A percentile compares a stretch with the other conserved stretches of the same genome.
Conservation (phyloP, 345 rosid species). For the Gossypium arboreum region DNA sequence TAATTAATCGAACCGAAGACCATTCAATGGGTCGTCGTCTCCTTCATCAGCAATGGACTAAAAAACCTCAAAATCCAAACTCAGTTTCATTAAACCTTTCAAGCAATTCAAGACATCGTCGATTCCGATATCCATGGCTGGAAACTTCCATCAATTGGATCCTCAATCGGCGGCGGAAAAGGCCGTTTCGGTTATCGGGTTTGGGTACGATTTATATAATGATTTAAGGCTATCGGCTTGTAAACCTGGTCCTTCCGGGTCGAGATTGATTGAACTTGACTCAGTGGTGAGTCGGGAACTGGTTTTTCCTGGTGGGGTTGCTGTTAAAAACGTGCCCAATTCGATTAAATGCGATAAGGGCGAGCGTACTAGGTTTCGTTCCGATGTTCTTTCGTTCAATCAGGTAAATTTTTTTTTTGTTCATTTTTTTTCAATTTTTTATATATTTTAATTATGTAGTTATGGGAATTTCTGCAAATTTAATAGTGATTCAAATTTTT, state of each 20-base stretch:
- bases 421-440: background rate
- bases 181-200: conserved; percentile 83
- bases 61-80: background rate
- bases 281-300: conserved; percentile 41
- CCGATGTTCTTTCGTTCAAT: conserved; percentile 80
- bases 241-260: conserved; percentile 44
- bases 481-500: background rate
- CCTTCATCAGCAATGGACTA: background rate
- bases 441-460: background rate
- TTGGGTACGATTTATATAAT: conserved; percentile 59
- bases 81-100: background rate
- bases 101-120: background rate
- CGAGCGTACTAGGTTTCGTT: conserved; percentile 72
- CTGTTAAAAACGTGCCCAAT: conserved; percentile 50
- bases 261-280: conserved; percentile 58
- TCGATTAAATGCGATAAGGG: conserved; percentile 92
- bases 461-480: background rate
- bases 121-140: conserved; percentile 32
- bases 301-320: conserved; percentile 63
- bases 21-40: conserved; percentile 26
- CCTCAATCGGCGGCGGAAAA: conserved; percentile 76
- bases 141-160: conserved; percentile 34
- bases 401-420: conserved; percentile 39
- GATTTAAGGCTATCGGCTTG: conserved; percentile 63
- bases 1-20: conserved; percentile 19